Evolutionary conservation across 306 rosid genomes (phyloP), one percentile per base, ranked within the genome.

Genomic region (Hippophae rhamnoides): DNA sequence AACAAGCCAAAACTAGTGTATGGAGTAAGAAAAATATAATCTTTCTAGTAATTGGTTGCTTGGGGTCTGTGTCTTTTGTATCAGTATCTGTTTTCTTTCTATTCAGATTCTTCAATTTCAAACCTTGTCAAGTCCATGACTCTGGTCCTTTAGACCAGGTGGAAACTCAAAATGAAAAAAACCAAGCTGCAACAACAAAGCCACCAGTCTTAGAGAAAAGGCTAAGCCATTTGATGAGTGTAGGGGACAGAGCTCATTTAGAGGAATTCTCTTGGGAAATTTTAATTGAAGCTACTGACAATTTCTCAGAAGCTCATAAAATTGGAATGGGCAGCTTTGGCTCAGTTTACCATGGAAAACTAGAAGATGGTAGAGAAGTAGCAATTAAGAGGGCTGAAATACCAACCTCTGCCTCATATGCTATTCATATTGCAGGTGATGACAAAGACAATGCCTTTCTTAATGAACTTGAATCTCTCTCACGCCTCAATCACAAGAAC

Each of bases 401-500:
- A 12, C 74, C 84, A 0, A 13, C 74, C n/a, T 54, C 72, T 7
- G 58, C 81, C 12, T 69, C 78, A 1, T 3, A 46, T 14, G 52
- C 61, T 8, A 31, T 31, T 31, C 38, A 31, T 31, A 31, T 31
- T 31, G 38, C 38, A 31, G 38, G 38, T 60, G 86, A 83, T 54
- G 95, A 92, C 79, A 80, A 67, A n/a, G 93, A 92, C 78, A 64
- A 50, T 6, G 95, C 96, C 0, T 92, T 92, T 46, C 68, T 85
- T 0, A 83, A 82, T 10, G 98, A 92, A 60, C 93, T 92, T 0
- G 93, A 92, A 38, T 70, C 79, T 0, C 62, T 87, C 2, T 92
- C 95, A 1, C 81, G 98, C 18, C 84, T 92, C 68, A 81, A 88
- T 84, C 98, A 92, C 64, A 92, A 81, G 72, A 88, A 92, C 58